Base-by-base conservation (phyloP, 805 yeast genomes). In the Myxozyma udenii region DNA sequence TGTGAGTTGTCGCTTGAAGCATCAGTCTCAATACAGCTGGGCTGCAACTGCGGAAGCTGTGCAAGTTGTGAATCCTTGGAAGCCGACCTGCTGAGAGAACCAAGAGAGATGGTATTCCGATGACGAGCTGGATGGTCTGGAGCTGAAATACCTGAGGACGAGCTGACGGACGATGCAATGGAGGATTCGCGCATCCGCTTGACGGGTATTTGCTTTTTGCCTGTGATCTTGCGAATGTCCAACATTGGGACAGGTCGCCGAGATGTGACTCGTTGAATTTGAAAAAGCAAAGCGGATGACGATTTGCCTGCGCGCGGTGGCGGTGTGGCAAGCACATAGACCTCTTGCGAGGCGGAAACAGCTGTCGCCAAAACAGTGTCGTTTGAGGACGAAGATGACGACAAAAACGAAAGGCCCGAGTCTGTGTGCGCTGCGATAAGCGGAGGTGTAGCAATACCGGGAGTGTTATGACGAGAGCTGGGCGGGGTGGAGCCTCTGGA, bases 251-350 rank as follows among this genome's bases (percentile, higher is more conserved):
- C 3, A 39, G 43, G 41, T 21, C 37, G 46, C 26, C 44, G 37
- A 6, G 32, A 23, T 14, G 38, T 14, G 28, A 51, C 44, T 11
- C 32, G 44, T 38, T 51, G 55, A 36, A 51, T 16, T 38, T 51
- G 55, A 32, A 30, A 46, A 23, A 48, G 37, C 25, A 51, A 48
- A 19, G 40, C 48, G 2, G 46, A 4, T 25, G 42, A 18, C 11
- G 41, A 42, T 41, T 12, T 21, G 30, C 43, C 44, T 5, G 33
- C 18, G 9, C 55, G 51, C 14, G 55, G 48, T 2, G 55, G 55
- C 14, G 55, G 55, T 1, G 51, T 24, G 4, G 51, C 51, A 32
- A 50, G 54, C 18, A 50, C 36, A 38, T 25, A 50, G 2, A 45
- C 18, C 32, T 45, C 50, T 38, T n/a, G 25, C 14, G 18, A 11